Conservation (phyloP, 257 asterid species). For the Nicotiana noctiflora region DNA sequence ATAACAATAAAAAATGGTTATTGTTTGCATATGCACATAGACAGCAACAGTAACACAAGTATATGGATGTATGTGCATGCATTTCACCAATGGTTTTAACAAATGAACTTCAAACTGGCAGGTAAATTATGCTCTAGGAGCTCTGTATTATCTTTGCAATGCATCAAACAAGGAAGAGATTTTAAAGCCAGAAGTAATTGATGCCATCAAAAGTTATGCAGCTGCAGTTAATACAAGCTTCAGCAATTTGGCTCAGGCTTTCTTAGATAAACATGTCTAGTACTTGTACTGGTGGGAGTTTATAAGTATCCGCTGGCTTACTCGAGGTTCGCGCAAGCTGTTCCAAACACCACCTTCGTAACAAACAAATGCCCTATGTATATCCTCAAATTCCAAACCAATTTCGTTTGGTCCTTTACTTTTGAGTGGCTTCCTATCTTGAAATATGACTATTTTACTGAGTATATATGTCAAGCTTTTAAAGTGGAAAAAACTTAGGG, state of each 20-base stretch:
- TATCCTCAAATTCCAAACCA: no score
- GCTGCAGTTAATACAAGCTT: slow-evolving; percentile 55
- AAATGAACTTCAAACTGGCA: slow-evolving; percentile 17
- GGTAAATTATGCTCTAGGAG: slow-evolving; percentile 76
- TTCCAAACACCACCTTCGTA: no score
- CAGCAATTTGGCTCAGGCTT: slow-evolving; percentile 75
- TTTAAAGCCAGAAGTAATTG: slow-evolving; percentile 71
- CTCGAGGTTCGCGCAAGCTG: no score
- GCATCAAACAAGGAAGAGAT: slow-evolving; percentile 52
- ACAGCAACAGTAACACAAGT: background rate
- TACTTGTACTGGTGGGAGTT: background rate
- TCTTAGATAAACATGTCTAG: slow-evolving; percentile 50
- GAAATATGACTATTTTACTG: no score
- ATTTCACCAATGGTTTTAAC: background rate
- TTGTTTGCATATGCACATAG: background rate
- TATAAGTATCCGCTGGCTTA: no score
- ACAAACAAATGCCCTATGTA: no score
- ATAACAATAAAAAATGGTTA: background rate
- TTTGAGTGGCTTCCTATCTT: no score
- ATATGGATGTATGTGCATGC: background rate
- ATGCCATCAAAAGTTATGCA: slow-evolving; percentile 61
- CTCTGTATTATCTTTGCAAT: slow-evolving; percentile 68
- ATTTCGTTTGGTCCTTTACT: no score
- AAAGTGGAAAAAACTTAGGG: no score
- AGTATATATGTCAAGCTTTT: no score